Conservation (phyloP, 352 stramenopile species). For the Globisporangium middletonii region DNA sequence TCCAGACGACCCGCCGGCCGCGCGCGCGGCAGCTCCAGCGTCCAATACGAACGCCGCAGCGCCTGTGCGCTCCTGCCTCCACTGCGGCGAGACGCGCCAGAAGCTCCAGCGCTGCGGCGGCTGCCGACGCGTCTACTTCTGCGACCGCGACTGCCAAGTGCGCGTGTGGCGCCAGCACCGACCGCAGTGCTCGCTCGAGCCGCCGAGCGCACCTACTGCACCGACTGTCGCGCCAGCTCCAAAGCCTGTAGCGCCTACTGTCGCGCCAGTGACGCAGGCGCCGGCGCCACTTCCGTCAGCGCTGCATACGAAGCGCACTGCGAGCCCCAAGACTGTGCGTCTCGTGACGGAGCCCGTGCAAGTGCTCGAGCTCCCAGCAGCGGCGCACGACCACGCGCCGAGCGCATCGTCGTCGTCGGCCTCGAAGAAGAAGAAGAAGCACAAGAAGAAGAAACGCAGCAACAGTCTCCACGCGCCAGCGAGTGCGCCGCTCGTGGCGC, state of each 20-base stretch:
- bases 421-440: slow-evolving; percentile 63
- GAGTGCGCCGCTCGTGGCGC: slow-evolving; percentile 17
- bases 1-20: too few relatives aligned
- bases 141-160: slow-evolving; percentile 68
- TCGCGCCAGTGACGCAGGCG: not conserved
- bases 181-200: slow-evolving; percentile 22
- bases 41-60: too few relatives aligned
- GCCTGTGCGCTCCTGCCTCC: slow-evolving; percentile 22
- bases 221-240: slow-evolving; percentile 3
- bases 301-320: slow-evolving; percentile 9
- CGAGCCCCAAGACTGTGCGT: slow-evolving; percentile 32
- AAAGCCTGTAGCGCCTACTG: not conserved
- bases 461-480: slow-evolving; percentile 54
- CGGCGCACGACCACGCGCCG: slow-evolving; percentile 6
- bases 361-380: slow-evolving; percentile 26
- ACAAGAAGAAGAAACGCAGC: slow-evolving; percentile 66
- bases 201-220: slow-evolving; percentile 2
- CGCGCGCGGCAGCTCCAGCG: too few relatives aligned
- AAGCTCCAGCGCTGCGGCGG: slow-evolving; percentile 66
- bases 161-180: slow-evolving; percentile 56
- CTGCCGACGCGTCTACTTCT: slow-evolving; percentile 72
- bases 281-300: not conserved
- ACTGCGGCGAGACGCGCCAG: slow-evolving; percentile 33
- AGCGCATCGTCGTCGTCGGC: not conserved
- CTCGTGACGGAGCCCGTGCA: slow-evolving; percentile 37